Base-by-base conservation (phyloP, 768 basidiomycete genomes). In the Rhodotorula kratochvilovae region DNA sequence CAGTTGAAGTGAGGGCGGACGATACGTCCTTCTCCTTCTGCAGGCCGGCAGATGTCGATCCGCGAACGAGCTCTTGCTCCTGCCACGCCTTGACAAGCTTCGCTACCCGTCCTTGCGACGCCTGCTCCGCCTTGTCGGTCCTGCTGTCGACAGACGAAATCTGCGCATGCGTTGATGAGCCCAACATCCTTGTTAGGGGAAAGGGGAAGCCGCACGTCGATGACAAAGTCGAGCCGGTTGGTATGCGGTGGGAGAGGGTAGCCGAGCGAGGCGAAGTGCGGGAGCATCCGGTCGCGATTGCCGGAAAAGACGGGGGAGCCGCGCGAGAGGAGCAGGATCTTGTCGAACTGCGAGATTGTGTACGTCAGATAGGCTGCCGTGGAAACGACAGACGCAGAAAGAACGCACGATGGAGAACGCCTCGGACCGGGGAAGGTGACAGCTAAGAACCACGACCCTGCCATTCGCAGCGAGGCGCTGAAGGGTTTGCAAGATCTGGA, bases 381-480 rank as follows among this genome's bases (percentile, higher is more conserved):
- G 12, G 8, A 5, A 29, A 27, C 15, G 27, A n/a, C 50, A 7
- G 6, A 11, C 13, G 82, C 1, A 82, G 76, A 53, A 0, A 11
- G 0, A 39, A 25, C 56, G 33, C 36, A 66, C 64, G 29, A 74
- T 21, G 0, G 46, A 21, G 55, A 70, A 74, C 2, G 86, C 86
- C 66, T 86, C 86, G 31, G 86, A 84, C 19, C 86, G 84, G 0
- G 88, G 88, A 62, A 88, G 87, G 73, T 89, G 88, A 63, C 89
- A 86, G 7, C 85, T 85, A 25, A 87, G 84, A 51, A 89, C 82
- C 50, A 88, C 83, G 29, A 87, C 84, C 39, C 86, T 85, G 12
- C 83, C 83, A 65, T 85, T 60, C 21, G 48, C 25, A 2, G 76
- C 83, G 16, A 83, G 80, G 27, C 81, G 73, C 0, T 84, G 82